Evolutionary conservation across 345 rosid genomes (phyloP).

Genomic region (Eucalyptus cloeziana): DNA sequence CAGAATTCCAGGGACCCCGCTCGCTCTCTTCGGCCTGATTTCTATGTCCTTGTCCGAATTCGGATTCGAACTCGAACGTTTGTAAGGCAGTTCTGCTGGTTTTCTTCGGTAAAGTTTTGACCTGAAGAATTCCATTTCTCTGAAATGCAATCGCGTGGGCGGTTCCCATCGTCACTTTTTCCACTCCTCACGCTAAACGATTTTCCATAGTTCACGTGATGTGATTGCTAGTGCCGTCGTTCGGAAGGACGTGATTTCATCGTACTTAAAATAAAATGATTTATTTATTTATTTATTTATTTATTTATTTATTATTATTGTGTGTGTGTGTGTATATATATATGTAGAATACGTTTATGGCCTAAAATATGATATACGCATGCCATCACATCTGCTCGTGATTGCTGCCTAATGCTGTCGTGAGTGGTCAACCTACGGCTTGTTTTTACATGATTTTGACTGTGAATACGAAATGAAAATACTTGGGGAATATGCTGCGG

Average conservation of each 20-base stretch:
- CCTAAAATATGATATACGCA: not conserved
- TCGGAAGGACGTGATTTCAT: not conserved
- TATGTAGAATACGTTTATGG: not conserved
- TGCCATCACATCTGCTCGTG: not conserved
- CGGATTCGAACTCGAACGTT: not conserved
- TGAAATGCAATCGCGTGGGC: not conserved
- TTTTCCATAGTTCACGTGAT: not conserved
- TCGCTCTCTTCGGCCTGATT: not conserved
- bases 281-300: not conserved
- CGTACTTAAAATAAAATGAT: not conserved
- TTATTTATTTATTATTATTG: not conserved
- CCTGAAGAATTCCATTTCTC: not conserved
- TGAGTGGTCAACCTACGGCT: not conserved
- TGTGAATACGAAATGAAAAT: not conserved
- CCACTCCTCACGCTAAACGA: not conserved
- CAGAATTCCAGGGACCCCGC: not conserved
- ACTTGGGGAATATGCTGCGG: not conserved
- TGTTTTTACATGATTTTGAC: not conserved
- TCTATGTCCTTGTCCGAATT: not conserved
- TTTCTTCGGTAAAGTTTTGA: not conserved
- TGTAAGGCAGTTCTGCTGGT: not conserved
- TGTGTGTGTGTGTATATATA: not conserved
- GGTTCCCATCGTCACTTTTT: not conserved
- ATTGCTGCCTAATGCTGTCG: not conserved
- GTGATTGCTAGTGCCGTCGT: not conserved